phyloP scores from a whole-genome alignment of 129 eudicot species.

The Flaveria trinervia region DNA sequence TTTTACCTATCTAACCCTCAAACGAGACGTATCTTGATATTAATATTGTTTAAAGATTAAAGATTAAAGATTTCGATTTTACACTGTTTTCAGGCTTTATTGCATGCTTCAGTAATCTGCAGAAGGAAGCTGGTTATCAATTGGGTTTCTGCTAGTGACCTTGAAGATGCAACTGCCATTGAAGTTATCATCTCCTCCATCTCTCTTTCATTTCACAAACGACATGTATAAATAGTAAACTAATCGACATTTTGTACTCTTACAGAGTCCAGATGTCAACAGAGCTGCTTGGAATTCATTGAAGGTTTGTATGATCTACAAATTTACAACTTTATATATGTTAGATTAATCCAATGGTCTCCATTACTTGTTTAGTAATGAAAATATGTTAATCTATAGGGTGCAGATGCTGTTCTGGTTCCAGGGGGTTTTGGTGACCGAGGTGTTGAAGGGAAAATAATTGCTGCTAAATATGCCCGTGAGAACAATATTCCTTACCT shows the following conservation, averaged over 20 bases:
- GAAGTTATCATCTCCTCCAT: conserved; percentile 55
- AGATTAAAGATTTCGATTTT: not conserved
- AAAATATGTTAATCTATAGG: conserved; percentile 35
- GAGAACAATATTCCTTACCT: conserved; percentile 72
- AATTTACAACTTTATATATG: too few relatives aligned
- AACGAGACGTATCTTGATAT: not conserved
- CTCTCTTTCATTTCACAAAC: conserved; percentile 11
- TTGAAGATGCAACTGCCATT: conserved; percentile 72
- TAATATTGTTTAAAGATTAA: not conserved
- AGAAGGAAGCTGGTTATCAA: conserved; percentile 65
- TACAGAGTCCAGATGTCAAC: conserved; percentile 68
- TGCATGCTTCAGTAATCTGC: conserved; percentile 92
- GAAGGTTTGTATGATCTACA: conserved; percentile 53
- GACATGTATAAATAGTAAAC: not conserved
- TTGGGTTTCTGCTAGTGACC: conserved; percentile 90
- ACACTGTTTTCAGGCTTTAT: conserved; percentile 68
- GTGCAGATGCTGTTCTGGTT: conserved; percentile 77
- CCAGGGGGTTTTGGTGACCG: conserved; percentile 99
- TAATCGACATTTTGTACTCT: conserved; percentile 20
- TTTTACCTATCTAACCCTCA: conserved; percentile 1
- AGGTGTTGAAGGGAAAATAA: conserved; percentile 90
- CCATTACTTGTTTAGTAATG: not conserved
- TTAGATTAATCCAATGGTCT: not conserved
- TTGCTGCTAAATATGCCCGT: conserved; percentile 92
- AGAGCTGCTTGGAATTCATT: conserved; percentile 79